Evolutionary conservation across 805 yeast genomes (phyloP), one percentile per base, ranked within the genome.

Genomic region (Myxozyma melibiosi): DNA sequence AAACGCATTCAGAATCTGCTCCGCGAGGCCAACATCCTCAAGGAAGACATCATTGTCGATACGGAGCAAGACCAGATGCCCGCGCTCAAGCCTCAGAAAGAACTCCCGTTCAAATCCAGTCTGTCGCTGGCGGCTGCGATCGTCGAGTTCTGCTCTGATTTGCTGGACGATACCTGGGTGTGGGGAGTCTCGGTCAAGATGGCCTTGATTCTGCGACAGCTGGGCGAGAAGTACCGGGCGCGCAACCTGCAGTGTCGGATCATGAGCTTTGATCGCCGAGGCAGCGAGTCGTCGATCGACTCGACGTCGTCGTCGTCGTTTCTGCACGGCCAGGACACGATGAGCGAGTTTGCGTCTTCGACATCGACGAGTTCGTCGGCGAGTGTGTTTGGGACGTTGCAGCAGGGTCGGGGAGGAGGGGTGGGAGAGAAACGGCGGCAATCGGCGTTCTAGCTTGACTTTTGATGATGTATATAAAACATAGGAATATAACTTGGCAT

Each of bases 141-240:
- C n/a, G 57, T 45, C 16, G 57, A 53, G 25, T 47, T 47, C 30
- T 53, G 57, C 28, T 34, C 46, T n/a, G 49, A 48, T 27, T 18
- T 53, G 45, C 18, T 53, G 11, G 53, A 46, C 13, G 57, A 48
- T 16, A 40, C 44, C 4, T 47, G 51, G 51, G 53, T 53, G 9
- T 53, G 57, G 57, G 57, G 57, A 9, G 48, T 53, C 14, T 46
- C 57, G 1, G 48, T 53, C 24, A 25, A 30, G 18, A 53, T 53
- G 57, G 57, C 57, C 14, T 13, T 37, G 13, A 47, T 47, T 34
- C 49, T 53, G 25, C 48, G 49, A 4, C 18, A 28, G 25, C 37
- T 53, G 20, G 57, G 49, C 16, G 44, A 51, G 22, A 51, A 51
- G 30, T 51, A 51, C 35, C 55, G 55, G 11, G 38, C 45, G 16